Conservation (phyloP, 768 basidiomycete species). For the Kwoniella sp. region DNA sequence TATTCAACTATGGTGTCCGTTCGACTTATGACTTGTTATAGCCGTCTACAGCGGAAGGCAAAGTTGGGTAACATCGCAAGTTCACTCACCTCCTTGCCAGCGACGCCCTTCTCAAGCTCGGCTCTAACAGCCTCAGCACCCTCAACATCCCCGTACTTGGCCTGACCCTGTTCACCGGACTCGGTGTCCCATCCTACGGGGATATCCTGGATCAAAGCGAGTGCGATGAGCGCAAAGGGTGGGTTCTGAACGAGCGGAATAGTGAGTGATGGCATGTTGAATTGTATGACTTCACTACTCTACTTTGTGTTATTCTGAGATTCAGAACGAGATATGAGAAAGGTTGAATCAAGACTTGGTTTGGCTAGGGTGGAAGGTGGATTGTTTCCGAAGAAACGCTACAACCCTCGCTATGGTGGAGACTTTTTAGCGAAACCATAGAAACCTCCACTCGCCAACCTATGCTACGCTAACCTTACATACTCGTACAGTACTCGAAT, state of each 20-base stretch:
- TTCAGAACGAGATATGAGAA: too few relatives aligned
- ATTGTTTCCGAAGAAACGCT: background rate
- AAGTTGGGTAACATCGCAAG: background rate
- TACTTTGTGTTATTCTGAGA: background rate
- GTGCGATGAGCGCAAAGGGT: constrained; percentile 41
- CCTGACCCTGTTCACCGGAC: constrained; percentile 30
- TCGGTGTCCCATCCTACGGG: constrained; percentile 35
- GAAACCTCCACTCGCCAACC: constrained; percentile 12
- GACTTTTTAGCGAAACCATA: background rate
- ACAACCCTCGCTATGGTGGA: background rate
- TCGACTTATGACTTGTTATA: too few relatives aligned
- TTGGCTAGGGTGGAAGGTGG: background rate
- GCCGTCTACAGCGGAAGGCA: too few relatives aligned
- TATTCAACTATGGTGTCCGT: too few relatives aligned
- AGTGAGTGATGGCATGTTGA: constrained; percentile 36
- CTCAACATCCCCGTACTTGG: constrained; percentile 31
- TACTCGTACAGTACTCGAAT: too few relatives aligned
- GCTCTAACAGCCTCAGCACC: constrained; percentile 36
- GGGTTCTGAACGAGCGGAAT: constrained; percentile 33
- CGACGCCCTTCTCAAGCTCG: constrained; percentile 37
- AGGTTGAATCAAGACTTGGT: background rate
- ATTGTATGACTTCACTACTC: background rate
- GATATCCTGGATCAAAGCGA: constrained; percentile 33
- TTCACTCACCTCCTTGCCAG: constrained; percentile 45
- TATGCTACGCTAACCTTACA: too few relatives aligned